Evolutionary conservation across 768 basidiomycete genomes (phyloP).

Genomic region (Amanita jacksonii): DNA sequence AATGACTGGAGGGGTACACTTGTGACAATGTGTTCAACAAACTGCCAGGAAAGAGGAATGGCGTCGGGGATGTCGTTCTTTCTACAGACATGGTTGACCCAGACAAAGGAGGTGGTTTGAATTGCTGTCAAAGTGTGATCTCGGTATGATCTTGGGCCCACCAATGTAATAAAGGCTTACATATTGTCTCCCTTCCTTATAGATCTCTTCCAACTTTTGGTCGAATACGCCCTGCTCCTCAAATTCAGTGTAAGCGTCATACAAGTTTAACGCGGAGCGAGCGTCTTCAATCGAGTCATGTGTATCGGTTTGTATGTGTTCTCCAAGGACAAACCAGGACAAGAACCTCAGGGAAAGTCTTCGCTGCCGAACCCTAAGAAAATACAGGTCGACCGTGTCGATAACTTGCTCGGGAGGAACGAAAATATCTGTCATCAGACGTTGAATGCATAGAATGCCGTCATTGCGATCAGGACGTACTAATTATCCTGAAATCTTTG

Average conservation of each 20-base stretch:
- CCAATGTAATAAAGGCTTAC: too few species aligned
- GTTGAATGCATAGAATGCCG: neutral
- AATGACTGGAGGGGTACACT: constrained; percentile 6
- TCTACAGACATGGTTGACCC: constrained; percentile 8
- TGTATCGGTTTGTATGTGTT: constrained; percentile 87
- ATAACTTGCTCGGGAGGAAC: constrained; percentile 94
- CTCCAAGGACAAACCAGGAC: constrained; percentile 86
- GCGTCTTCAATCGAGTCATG: constrained; percentile 99
- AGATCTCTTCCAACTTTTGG: constrained; percentile 78
- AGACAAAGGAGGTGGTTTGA: constrained; percentile 39
- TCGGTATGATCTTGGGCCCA: constrained; percentile 2
- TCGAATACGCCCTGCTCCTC: constrained; percentile 75
- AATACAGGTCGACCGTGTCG: constrained; percentile 97
- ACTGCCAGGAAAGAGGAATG: constrained; percentile 2
- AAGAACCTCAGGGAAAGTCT: constrained; percentile 89
- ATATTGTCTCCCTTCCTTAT: constrained; percentile 66
- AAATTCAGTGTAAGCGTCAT: constrained; percentile 70
- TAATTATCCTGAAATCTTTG: constrained; percentile 98
- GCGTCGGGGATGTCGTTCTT: constrained; percentile 1
- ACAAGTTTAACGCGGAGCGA: constrained; percentile 73
- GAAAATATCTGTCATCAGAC: constrained; percentile 64
- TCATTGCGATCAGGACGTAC: constrained; percentile 35
- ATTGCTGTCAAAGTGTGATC: constrained; percentile 30
- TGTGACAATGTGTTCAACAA: constrained; percentile 3
- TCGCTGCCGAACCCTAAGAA: constrained; percentile 68